These are phyloP conservation scores for Coelastrella sp. DNA, from an alignment of 139 green algal species.

Conservation along the genomic window DNA sequence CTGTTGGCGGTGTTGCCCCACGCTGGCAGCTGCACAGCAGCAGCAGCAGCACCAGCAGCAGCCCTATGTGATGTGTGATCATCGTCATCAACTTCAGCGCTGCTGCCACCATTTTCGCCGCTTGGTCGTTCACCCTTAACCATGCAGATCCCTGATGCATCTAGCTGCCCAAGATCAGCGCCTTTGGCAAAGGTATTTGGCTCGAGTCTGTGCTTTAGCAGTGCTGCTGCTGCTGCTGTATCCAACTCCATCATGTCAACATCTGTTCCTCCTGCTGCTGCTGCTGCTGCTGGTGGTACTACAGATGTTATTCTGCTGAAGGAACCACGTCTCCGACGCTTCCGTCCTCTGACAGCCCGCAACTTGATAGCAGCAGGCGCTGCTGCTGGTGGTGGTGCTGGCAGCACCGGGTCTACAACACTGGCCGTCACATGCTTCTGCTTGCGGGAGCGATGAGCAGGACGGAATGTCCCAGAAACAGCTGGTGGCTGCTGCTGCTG, in stretches of 20 bases:
- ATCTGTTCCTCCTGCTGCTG: neutral
- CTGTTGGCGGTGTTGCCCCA: neutral
- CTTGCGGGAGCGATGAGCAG: conserved; percentile 24
- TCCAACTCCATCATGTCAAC: too few species aligned
- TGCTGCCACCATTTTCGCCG: neutral
- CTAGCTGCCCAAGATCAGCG: neutral
- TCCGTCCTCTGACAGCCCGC: neutral
- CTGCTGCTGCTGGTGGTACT: conserved; percentile 14
- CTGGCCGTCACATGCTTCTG: conserved; percentile 29
- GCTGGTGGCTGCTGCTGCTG: neutral
- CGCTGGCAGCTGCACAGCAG: neutral
- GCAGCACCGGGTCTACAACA: neutral
- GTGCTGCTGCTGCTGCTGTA: neutral
- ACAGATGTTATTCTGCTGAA: neutral
- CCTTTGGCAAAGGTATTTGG: neutral
- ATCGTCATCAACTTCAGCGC: neutral
- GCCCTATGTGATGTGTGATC: neutral
- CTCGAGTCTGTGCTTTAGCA: neutral
- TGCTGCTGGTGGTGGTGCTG: neutral
- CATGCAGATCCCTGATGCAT: too few species aligned
- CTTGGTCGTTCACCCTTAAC: too few species aligned
- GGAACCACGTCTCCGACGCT: neutral
- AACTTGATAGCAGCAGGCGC: neutral
- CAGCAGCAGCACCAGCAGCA: neutral
- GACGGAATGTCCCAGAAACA: neutral